Evolutionary conservation across 2,329 filamentous ascomycete species (phyloP).

Genomic region (Didymella pomorum): DNA sequence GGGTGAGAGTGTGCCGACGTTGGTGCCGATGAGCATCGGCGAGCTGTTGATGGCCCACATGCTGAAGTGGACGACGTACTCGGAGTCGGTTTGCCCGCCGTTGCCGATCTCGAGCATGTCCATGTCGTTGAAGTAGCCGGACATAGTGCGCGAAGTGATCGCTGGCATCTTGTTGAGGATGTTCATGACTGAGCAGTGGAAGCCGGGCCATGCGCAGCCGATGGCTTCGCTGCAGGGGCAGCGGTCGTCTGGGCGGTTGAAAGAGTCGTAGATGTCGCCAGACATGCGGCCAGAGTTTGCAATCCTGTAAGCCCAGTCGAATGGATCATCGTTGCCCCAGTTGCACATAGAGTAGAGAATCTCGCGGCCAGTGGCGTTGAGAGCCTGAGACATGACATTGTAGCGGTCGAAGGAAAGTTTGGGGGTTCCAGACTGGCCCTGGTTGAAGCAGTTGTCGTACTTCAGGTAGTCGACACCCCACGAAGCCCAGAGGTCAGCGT

Average conservation of each 20-base stretch:
- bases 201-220: slow-evolving; percentile 56
- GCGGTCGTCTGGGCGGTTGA: slow-evolving; percentile 53
- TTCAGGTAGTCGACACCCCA: slow-evolving; percentile 60
- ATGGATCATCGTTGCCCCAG: slow-evolving; percentile 61
- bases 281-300: slow-evolving; percentile 58
- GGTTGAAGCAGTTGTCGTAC: slow-evolving; percentile 66
- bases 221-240: slow-evolving; percentile 55
- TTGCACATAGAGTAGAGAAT: slow-evolving; percentile 60
- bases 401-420: slow-evolving; percentile 58
- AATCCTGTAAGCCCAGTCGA: slow-evolving; percentile 58
- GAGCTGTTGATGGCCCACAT: slow-evolving; percentile 61
- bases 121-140: slow-evolving; percentile 59
- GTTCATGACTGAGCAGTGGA: slow-evolving; percentile 60
- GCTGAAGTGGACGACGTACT: slow-evolving; percentile 57
- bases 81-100: slow-evolving; percentile 50
- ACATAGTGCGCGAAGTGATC: slow-evolving; percentile 52
- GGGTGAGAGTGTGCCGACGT: slow-evolving; percentile 52
- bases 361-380: slow-evolving; percentile 56
- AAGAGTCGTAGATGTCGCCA: slow-evolving; percentile 58
- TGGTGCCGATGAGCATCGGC: slow-evolving; percentile 59
- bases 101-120: slow-evolving; percentile 61
- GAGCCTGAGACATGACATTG: slow-evolving; percentile 57
- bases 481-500: slow-evolving; percentile 61
- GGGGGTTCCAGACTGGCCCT: slow-evolving; percentile 59
- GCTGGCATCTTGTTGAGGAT: slow-evolving; percentile 59